These are phyloP conservation scores for Pulveroboletus sp. DNA, from an alignment of 768 basidiomycete species.

Conservation along the genomic window DNA sequence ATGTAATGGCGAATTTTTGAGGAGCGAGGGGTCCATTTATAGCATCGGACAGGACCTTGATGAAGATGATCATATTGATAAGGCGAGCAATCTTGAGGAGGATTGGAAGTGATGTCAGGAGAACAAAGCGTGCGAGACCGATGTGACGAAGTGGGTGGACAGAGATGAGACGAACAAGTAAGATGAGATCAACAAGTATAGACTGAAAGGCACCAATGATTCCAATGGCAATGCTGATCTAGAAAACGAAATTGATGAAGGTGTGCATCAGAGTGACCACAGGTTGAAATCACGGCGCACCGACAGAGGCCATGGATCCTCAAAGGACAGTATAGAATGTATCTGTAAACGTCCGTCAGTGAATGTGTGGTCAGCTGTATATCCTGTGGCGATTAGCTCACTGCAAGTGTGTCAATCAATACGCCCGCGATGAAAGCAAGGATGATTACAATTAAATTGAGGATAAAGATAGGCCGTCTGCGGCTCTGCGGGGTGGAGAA, in stretches of 20 bases:
- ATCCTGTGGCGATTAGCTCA: constrained; percentile 4
- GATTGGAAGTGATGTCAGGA: constrained; percentile 21
- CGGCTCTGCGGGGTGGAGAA: constrained; percentile 26
- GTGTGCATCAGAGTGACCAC: not conserved
- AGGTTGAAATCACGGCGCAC: constrained; percentile 2
- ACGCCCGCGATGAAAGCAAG: constrained; percentile 20
- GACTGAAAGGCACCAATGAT: constrained; percentile 26
- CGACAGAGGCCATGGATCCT: constrained; percentile 18
- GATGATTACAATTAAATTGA: constrained; percentile 22
- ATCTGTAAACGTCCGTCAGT: constrained; percentile 16
- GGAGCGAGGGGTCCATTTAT: constrained; percentile 17
- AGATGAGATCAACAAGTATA: constrained; percentile 27
- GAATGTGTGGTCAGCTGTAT: not conserved
- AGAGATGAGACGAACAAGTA: constrained; percentile 26
- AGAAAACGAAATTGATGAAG: not conserved
- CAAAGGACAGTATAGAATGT: constrained; percentile 24
- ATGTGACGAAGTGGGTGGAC: constrained; percentile 22
- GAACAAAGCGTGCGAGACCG: constrained; percentile 12
- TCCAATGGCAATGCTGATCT: constrained; percentile 28
- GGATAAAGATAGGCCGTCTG: constrained; percentile 25
- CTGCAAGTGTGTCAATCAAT: constrained; percentile 19
- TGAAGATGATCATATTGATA: constrained; percentile 26
- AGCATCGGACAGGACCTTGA: constrained; percentile 18
- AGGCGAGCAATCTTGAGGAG: constrained; percentile 28
- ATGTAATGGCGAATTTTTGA: constrained; percentile 10